A percentile compares a stretch with the other conserved stretches of the same genome.
phyloP scores from a whole-genome alignment of 306 rosid genomes.

The Castanea crenata region DNA sequence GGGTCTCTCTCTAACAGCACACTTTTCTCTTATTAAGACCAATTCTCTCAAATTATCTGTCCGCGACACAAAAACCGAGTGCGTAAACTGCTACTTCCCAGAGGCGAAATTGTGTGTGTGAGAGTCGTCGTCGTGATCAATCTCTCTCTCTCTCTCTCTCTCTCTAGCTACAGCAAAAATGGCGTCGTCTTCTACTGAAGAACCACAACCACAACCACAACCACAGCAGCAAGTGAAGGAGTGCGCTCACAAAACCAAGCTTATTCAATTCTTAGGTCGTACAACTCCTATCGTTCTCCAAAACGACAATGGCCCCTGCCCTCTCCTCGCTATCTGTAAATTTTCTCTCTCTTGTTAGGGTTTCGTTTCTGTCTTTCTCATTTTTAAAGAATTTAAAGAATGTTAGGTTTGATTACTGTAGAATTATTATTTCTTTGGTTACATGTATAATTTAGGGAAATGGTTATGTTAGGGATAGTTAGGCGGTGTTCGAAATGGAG shows the following conservation, averaged over 20 bases:
- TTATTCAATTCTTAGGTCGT: slow-evolving; percentile 87
- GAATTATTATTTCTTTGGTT: background rate
- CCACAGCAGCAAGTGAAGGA: slow-evolving; percentile 44
- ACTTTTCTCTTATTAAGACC: too few relatives aligned
- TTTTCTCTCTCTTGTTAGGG: slow-evolving; percentile 23
- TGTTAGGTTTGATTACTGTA: background rate
- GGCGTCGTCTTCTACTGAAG: slow-evolving; percentile 53
- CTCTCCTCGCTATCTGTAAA: slow-evolving; percentile 97
- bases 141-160: too few relatives aligned
- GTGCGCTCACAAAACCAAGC: slow-evolving; percentile 74
- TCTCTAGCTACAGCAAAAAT: slow-evolving; percentile 17
- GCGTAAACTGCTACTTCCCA: too few relatives aligned
- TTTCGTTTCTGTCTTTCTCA: slow-evolving; percentile 18
- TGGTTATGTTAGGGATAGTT: background rate
- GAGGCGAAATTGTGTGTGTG: too few relatives aligned
- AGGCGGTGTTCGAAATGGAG: background rate
- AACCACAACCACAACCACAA: slow-evolving; percentile 17
- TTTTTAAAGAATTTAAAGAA: background rate
- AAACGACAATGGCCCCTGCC: slow-evolving; percentile 99
- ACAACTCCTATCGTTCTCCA: slow-evolving; percentile 87
- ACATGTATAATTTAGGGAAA: background rate
- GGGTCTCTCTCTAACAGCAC: too few relatives aligned
- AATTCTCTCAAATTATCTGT: too few relatives aligned
- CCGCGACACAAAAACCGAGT: too few relatives aligned
- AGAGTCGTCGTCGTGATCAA: too few relatives aligned